Evolutionary conservation across 2,329 filamentous ascomycete species (phyloP).

Genomic region (Helotiales sp.): DNA sequence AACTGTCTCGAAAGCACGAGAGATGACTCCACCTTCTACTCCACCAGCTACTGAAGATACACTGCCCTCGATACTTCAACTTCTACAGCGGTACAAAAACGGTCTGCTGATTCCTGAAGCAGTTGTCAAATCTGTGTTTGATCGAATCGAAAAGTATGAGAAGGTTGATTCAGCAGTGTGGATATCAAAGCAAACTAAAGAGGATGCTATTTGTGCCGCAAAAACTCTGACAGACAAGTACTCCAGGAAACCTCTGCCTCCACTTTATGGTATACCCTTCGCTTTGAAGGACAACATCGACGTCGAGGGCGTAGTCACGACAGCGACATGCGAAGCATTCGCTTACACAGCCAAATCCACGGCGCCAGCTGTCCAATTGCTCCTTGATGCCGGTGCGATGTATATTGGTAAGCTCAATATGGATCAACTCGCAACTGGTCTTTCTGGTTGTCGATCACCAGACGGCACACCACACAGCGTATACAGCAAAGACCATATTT

Average conservation of each 20-base stretch:
- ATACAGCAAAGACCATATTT: slow-evolving; percentile 49
- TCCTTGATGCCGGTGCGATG: slow-evolving; percentile 52
- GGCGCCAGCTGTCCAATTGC: slow-evolving; percentile 46
- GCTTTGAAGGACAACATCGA: slow-evolving; percentile 58
- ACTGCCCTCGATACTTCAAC: slow-evolving; percentile 37
- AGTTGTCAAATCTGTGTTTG: slow-evolving; percentile 45
- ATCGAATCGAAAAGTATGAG: slow-evolving; percentile 49
- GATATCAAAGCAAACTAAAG: slow-evolving; percentile 45
- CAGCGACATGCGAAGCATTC: slow-evolving; percentile 50
- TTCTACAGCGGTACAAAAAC: slow-evolving; percentile 44
- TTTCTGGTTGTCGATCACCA: slow-evolving; percentile 58
- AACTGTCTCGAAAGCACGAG: slow-evolving; percentile 24
- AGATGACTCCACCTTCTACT: slow-evolving; percentile 27
- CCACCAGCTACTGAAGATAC: slow-evolving; percentile 22
- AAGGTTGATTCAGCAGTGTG: slow-evolving; percentile 49
- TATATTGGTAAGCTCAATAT: slow-evolving; percentile 59
- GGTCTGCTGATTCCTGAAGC: slow-evolving; percentile 43
- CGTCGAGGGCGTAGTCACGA: slow-evolving; percentile 49
- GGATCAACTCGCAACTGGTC: slow-evolving; percentile 62
- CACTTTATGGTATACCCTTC: slow-evolving; percentile 57
- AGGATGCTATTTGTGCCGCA: slow-evolving; percentile 42
- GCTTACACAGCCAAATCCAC: slow-evolving; percentile 47
- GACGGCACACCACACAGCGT: slow-evolving; percentile 56
- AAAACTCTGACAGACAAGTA: slow-evolving; percentile 42
- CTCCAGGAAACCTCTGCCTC: slow-evolving; percentile 44